These are phyloP conservation scores for Flaveria trinervia DNA, from an alignment of 129 eudicot genomes.

Conservation along the genomic window DNA sequence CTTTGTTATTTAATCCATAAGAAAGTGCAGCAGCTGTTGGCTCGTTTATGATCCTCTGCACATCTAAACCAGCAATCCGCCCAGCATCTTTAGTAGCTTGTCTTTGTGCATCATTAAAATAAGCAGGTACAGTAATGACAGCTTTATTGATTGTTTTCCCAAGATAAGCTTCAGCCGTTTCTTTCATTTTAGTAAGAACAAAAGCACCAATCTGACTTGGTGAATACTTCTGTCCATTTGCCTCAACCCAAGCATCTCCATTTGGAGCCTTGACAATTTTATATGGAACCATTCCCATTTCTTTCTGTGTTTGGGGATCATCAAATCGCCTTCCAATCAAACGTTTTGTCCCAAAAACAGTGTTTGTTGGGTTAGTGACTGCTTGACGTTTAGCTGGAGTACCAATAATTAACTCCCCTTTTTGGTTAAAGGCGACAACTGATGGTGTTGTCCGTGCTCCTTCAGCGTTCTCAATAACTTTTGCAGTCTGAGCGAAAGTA, in stretches of 20 bases:
- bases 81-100: slow-evolving; percentile 99
- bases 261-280: slow-evolving; percentile 84
- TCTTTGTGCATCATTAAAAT: slow-evolving; percentile 93
- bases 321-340: slow-evolving; percentile 88
- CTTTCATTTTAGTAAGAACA: slow-evolving; percentile 91
- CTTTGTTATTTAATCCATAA: slow-evolving; percentile 84
- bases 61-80: slow-evolving; percentile 88
- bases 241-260: slow-evolving; percentile 99
- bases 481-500: slow-evolving; percentile 52
- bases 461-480: slow-evolving; percentile 91
- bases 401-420: slow-evolving; percentile 89
- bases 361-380: slow-evolving; percentile 90
- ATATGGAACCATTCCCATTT: slow-evolving; percentile 91
- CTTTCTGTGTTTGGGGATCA: slow-evolving; percentile 82
- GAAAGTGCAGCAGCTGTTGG: slow-evolving; percentile 99
- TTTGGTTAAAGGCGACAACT: slow-evolving; percentile 83
- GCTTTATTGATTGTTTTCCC: slow-evolving; percentile 81
- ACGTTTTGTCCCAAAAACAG: slow-evolving; percentile 84
- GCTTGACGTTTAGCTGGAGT: slow-evolving; percentile 98
- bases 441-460: slow-evolving; percentile 97
- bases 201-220: slow-evolving; percentile 97
- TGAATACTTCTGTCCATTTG: slow-evolving; percentile 88
- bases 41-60: slow-evolving; percentile 89
- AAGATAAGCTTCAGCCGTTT: slow-evolving; percentile 94
- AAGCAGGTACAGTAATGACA: slow-evolving; percentile 91